Base-by-base conservation (phyloP, 306 rosid genomes). In the Rosa chinensis region DNA sequence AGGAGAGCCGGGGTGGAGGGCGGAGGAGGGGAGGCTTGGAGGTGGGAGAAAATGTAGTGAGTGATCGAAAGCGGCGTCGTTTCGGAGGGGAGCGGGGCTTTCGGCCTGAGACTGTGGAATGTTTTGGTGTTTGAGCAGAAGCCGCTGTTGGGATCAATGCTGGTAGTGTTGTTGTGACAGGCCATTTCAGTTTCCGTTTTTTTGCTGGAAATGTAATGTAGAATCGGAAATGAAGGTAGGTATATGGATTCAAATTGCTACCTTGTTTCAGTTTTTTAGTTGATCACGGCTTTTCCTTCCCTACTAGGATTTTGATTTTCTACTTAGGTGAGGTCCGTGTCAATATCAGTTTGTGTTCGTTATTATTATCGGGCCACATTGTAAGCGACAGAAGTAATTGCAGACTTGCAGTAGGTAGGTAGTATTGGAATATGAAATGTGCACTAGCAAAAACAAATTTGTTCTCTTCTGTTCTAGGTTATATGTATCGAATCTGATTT, bases 21-120 rank as follows among this genome's bases (percentile, higher is more conserved):
- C 0, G 35, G 68, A 18, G 79, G 86, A 23, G 76, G 84, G 4
- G 75, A 39, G 53, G 78, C 17, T 48, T 47, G 76, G 81, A 76
- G 81, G 48, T 40, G 40, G 56, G 85, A 67, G 71, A 81, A 35
- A 47, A 80, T 7, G 80, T 58, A 84, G 37, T 77, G 77, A 73
- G 77, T 47, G 77, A 81, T 50, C 47, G 84, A 80, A 58, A 81
- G 79, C 9, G 79, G 84, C 0, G 82, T 40, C 48, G 55, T 73
- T 59, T 66, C 16, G 6, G 84, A 78, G 7, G 87, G 87, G 32
- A 84, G 84, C 0, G 78, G 32, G 21, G 50, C 8, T 17, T 9
- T 67, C 4, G 81, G 76, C 16, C 84, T 43, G 52, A 79, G 84
- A 39, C 82, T 84, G 79, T 72, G 79, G 81, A 56, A 80, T 10